These are phyloP conservation scores for Solanum hybrid DNA, from an alignment of 305 asterid genomes.

Conservation along the genomic window DNA sequence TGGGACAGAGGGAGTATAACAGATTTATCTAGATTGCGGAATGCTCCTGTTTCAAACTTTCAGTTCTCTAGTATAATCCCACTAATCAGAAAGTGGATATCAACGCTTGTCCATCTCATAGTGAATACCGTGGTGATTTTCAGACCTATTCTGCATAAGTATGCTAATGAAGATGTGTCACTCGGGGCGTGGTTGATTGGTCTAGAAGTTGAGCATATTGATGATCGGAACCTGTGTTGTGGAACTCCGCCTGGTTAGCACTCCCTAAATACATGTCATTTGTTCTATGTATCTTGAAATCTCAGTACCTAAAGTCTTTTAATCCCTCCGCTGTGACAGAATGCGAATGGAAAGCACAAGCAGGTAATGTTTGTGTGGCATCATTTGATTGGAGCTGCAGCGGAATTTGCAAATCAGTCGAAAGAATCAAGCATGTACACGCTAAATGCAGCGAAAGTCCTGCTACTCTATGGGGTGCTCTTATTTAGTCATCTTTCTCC, in stretches of 20 bases:
- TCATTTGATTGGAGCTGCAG: conserved; percentile 68
- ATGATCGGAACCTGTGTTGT: conserved; percentile 63
- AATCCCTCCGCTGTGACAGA: conserved; percentile 17
- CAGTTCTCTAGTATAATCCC: background rate
- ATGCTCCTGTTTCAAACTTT: background rate
- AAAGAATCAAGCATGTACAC: conserved; percentile 47
- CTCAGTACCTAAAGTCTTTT: background rate
- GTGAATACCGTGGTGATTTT: background rate
- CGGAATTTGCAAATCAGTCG: conserved; percentile 61
- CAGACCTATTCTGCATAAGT: conserved; percentile 58
- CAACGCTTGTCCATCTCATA: background rate
- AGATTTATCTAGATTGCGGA: background rate
- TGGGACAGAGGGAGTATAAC: background rate
- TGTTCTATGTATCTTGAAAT: background rate
- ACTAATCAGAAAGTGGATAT: background rate
- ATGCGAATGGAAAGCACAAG: conserved; percentile 43
- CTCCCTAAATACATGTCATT: background rate
- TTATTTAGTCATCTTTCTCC: background rate
- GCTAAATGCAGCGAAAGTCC: conserved; percentile 44
- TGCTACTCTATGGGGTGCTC: conserved; percentile 44
- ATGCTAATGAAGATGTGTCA: conserved; percentile 76
- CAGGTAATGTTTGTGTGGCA: conserved; percentile 48
- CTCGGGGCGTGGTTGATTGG: conserved; percentile 79
- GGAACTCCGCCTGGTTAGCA: conserved; percentile 49
- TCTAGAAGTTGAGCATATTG: conserved; percentile 57